Conservation (phyloP, 2,329 filamentous ascomycete species). For the Sordariomycetes sp. region DNA sequence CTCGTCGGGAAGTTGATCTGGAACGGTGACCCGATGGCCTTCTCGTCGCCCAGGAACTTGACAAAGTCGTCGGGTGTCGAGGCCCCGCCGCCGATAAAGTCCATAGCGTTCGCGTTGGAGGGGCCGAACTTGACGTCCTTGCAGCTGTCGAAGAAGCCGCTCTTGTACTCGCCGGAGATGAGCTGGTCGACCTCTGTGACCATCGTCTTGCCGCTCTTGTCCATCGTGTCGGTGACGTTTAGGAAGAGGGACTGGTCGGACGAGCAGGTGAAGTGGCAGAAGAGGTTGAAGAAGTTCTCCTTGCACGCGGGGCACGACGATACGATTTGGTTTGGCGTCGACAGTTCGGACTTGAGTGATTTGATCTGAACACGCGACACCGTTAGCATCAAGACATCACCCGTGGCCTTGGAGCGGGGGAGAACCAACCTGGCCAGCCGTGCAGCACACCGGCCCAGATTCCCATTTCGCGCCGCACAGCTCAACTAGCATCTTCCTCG, state of each 20-base stretch:
- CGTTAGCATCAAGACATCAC: conserved; percentile 2
- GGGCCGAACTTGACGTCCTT: conserved; percentile 98
- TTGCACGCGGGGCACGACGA: conserved; percentile 93
- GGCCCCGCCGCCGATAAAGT: conserved; percentile 89
- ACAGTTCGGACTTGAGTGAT: conserved; percentile 71
- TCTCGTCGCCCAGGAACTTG: conserved; percentile 89
- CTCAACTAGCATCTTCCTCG: conserved; percentile 68
- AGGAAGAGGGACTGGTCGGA: conserved; percentile 92
- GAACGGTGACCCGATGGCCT: conserved; percentile 84
- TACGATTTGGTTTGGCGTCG: conserved; percentile 80
- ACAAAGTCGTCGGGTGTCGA: conserved; percentile 81
- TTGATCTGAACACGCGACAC: conserved; percentile 45
- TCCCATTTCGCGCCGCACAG: conserved; percentile 86
- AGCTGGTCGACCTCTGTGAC: conserved; percentile 88
- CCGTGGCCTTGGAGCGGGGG: not conserved
- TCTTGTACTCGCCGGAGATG: conserved; percentile 72
- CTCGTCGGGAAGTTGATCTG: conserved; percentile 84
- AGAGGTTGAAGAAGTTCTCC: conserved; percentile 96
- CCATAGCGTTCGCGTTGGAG: conserved; percentile 87
- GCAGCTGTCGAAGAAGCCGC: conserved; percentile 90
- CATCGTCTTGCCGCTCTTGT: conserved; percentile 42
- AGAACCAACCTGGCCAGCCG: conserved; percentile 56
- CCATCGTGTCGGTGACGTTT: conserved; percentile 70
- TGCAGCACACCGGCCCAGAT: conserved; percentile 76
- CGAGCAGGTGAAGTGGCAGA: conserved; percentile 97